Evolutionary conservation across 345 rosid species (phyloP), one percentile per base, ranked within the genome.

Genomic region (Aquilaria yunnanensis): DNA sequence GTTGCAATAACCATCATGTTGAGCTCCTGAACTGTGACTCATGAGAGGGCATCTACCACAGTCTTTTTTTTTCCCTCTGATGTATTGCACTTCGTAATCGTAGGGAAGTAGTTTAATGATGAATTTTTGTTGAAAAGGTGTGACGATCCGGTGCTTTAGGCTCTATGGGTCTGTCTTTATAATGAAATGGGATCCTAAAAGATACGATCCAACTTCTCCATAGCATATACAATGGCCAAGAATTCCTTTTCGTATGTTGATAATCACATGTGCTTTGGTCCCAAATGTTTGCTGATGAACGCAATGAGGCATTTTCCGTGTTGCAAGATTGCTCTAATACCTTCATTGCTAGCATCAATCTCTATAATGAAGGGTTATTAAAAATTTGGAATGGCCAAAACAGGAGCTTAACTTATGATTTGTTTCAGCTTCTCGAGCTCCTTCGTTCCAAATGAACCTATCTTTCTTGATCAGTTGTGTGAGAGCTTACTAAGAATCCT

Each of bases 221-320:
- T 12, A 2, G 58, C 63, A 6, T n/a, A 13, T 1, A 59, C n/a
- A 0, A 11, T 2, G 2, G 32, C 64, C 30, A 59, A 9, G 2
- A 59, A 29, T n/a, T 67, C 59, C 9, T 59, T 67, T 4, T 67
- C 64, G n/a, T 67, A 51, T 0, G 23, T 10, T 7, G 47, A 67
- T 1, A 59, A 2, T 0, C 52, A 3, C 8, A 2, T 12, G 29
- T 41, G 10, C 5, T 37, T 30, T 0, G 5, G 51, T 1, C 49
- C 12, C 1, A 37, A 16, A 0, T 23, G 51, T 34, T 67, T 59
- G 6, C 33, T 67, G 0, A 52, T 0, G 14, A 37, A 67, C 0
- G 64, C 33, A 23, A 23, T 23, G 23, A 23, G 23, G 23, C 23
- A 23, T 23, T 23, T 23, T 23, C 23, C 23, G 1, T 23, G 23